These are phyloP conservation scores for Talaromyces sp. DNA, from an alignment of 2,329 filamentous ascomycete genomes.

Conservation along the genomic window DNA sequence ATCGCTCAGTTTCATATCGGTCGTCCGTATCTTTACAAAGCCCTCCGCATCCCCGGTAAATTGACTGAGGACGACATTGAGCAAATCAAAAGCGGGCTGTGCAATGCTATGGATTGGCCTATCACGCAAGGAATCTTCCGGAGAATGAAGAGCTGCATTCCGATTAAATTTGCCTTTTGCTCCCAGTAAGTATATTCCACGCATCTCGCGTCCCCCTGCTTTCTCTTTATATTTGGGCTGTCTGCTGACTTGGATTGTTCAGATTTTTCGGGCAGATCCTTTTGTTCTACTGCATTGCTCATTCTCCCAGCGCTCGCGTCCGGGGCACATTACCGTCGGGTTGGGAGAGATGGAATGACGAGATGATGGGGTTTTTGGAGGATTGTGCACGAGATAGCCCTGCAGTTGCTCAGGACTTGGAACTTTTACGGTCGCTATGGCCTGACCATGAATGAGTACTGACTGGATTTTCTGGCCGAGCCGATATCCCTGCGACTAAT, in stretches of 20 bases:
- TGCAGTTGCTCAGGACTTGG: constrained; percentile 44
- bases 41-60: constrained; percentile 40
- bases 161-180: constrained; percentile 47
- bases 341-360: constrained; percentile 46
- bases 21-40: constrained; percentile 47
- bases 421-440: constrained; percentile 38
- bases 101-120: constrained; percentile 48
- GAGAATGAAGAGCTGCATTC: constrained; percentile 47
- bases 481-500: too few species aligned
- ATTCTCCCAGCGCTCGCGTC: constrained; percentile 39
- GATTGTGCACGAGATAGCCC: constrained; percentile 43
- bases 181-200: constrained; percentile 34
- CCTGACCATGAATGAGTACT: constrained; percentile 13
- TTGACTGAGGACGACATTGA: constrained; percentile 45
- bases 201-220: too few species aligned
- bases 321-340: constrained; percentile 40
- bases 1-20: constrained; percentile 47
- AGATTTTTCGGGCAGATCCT: constrained; percentile 49
- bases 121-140: constrained; percentile 42
- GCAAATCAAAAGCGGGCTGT: constrained; percentile 42
- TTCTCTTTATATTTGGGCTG: background rate
- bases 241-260: background rate
- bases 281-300: constrained; percentile 46
- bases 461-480: too few species aligned
- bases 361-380: constrained; percentile 45